These are phyloP conservation scores for Hypocreales sp. DNA, from an alignment of 2,329 filamentous ascomycete species.

Conservation along the genomic window DNA sequence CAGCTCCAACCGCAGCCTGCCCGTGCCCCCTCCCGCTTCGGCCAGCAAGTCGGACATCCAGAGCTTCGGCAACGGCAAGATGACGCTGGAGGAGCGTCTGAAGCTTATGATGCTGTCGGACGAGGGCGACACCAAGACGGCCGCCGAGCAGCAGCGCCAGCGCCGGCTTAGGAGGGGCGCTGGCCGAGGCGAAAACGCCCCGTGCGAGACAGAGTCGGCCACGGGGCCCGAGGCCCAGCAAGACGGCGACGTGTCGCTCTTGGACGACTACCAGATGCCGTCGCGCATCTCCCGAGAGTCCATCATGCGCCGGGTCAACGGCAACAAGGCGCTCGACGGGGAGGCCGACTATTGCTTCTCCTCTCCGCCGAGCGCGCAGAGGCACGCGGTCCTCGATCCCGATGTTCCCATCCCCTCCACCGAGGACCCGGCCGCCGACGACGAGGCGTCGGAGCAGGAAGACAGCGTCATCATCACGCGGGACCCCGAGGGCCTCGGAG, in stretches of 20 bases:
- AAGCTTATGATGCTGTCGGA: conserved; percentile 79
- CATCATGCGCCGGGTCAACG: conserved; percentile 78
- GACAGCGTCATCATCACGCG: conserved; percentile 53
- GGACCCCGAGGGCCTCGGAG: conserved; percentile 42
- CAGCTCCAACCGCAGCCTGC: conserved; percentile 51
- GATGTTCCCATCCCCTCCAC: conserved; percentile 82
- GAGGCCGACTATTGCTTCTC: conserved; percentile 51
- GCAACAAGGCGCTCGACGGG: conserved; percentile 35
- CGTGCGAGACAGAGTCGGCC: conserved; percentile 20
- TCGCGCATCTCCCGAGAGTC: conserved; percentile 84
- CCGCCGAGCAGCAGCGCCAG: conserved; percentile 51
- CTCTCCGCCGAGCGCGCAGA: conserved; percentile 32
- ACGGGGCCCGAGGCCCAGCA: conserved; percentile 33
- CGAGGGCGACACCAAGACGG: conserved; percentile 38
- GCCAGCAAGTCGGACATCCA: conserved; percentile 65
- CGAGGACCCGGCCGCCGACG: conserved; percentile 48
- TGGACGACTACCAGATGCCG: conserved; percentile 51
- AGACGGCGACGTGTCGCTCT: conserved; percentile 43
- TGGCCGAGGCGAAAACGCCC: conserved; percentile 28
- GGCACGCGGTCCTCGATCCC: conserved; percentile 44
- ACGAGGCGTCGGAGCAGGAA: conserved; percentile 32
- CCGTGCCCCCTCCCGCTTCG: conserved; percentile 52
- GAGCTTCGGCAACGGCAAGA: conserved; percentile 56
- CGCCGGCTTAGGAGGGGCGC: conserved; percentile 50
- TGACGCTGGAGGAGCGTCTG: conserved; percentile 75